Base-by-base conservation (phyloP, 164 flowering plant genomes). In the Pachysandra terminalis region DNA sequence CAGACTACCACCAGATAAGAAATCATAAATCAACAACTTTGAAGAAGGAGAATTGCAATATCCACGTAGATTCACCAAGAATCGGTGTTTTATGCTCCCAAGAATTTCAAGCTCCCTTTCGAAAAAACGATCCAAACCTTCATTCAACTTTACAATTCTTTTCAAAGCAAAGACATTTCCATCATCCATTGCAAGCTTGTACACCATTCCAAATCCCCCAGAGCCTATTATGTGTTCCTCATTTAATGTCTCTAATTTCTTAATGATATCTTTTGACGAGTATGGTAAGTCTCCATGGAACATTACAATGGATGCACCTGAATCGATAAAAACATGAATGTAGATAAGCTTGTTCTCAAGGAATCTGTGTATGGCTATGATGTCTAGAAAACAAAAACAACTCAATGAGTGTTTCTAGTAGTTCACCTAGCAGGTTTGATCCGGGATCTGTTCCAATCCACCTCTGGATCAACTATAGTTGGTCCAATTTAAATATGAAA, bases 51-150 rank as follows among this genome's bases (percentile, higher is more conserved):
- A 92, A 73, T 95, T 95, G 89, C 97, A 92, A 79, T 95, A 92
- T 73, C 98, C 98, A 59, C 98, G 87, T 68, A 95, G 78, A 75
- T 91, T 91, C 70, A 95, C 98, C 48, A 95, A 77, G 79, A 85
- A 86, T 19, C 96, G 83, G 71, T 95, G 96, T 74, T 95, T 92
- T 71, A 89, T 89, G 85, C 98, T 89, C 72, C 98, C 98, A 75
- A 95, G 93, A 74, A 95, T 92, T 72, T 89, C 98, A 72, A 95
- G 97, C 81, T 95, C 98, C 78, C 98, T 86, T 78, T 95, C 97
- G 68, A 95, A 95, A 71, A 87, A 89, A 0, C 93, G 89, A 81
- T 92, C 97, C 67, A 95, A 82, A 19, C 93, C 89, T 61, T 87
- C 97, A 81, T 91, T 86, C 57, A 87, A 69, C 78, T 92, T 92